Percentiles rank a stretch among this genome's conserved stretches.
phyloP scores from a whole-genome alignment of 306 rosid genomes.

The Lablab purpureus region DNA sequence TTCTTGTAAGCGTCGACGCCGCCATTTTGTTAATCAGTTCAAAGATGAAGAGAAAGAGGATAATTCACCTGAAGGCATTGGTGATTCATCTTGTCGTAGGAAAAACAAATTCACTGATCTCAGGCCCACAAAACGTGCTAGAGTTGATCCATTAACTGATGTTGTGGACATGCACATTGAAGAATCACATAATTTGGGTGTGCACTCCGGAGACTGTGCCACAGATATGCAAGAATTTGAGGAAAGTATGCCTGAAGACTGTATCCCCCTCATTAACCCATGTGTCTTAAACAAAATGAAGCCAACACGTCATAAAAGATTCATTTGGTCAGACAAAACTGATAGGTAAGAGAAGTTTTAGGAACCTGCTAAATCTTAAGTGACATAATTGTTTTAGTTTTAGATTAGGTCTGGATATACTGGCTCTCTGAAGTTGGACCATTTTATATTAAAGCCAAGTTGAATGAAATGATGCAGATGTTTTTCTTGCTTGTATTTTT shows the following conservation, averaged over 20 bases:
- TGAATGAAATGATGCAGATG: slow-evolving; percentile 20
- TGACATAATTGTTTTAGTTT: slow-evolving; percentile 18
- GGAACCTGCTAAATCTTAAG: slow-evolving; percentile 29
- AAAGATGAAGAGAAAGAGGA: slow-evolving; percentile 52
- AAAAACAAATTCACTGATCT: slow-evolving; percentile 51
- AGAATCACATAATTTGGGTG: slow-evolving; percentile 49
- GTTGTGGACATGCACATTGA: slow-evolving; percentile 46
- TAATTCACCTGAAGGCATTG: background rate
- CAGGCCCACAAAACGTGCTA: slow-evolving; percentile 60
- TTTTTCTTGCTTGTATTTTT: slow-evolving; percentile 29
- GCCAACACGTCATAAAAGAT: slow-evolving; percentile 78
- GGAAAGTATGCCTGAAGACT: slow-evolving; percentile 51
- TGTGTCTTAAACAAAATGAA: slow-evolving; percentile 60
- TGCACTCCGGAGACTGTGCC: slow-evolving; percentile 50
- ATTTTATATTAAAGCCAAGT: slow-evolving; percentile 35
- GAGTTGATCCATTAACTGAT: slow-evolving; percentile 57
- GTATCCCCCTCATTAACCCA: slow-evolving; percentile 53
- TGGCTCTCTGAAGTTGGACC: slow-evolving; percentile 36
- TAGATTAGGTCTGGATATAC: slow-evolving; percentile 27
- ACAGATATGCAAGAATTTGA: slow-evolving; percentile 50
- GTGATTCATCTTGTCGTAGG: slow-evolving; percentile 50
- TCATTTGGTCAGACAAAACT: slow-evolving; percentile 91
- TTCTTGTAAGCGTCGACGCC: slow-evolving; percentile 69
- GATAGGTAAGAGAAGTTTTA: slow-evolving; percentile 70
- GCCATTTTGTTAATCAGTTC: slow-evolving; percentile 54